phyloP scores from a whole-genome alignment of 352 stramenopile genomes.

The Pythium sukuiense region DNA sequence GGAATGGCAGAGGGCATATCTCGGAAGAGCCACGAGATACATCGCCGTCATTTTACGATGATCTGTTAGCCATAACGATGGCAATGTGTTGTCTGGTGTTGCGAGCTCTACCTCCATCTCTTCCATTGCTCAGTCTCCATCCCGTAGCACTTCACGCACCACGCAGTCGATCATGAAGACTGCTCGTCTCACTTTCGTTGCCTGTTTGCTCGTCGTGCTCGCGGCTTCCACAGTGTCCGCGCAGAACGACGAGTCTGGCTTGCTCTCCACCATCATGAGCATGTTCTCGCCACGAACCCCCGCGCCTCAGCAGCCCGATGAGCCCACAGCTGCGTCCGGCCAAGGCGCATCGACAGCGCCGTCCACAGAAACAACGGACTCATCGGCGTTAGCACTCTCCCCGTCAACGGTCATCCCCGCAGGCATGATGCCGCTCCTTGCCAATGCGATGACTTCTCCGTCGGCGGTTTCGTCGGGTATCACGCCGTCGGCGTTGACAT shows the following conservation, averaged over 20 bases:
- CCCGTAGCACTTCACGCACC: neutral
- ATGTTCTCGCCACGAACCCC: neutral
- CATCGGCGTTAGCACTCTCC: neutral
- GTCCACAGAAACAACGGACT: neutral
- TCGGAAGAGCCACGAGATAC: neutral
- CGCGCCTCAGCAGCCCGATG: neutral
- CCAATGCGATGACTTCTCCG: neutral
- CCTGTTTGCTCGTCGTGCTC: neutral
- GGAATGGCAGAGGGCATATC: neutral
- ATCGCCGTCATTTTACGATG: neutral
- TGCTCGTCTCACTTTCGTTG: neutral
- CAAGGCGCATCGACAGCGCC: neutral
- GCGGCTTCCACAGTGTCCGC: neutral
- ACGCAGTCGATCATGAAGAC: neutral
- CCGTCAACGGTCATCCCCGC: neutral
- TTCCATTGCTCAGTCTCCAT: neutral
- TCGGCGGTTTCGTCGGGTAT: neutral
- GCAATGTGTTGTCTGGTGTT: neutral
- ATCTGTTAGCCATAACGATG: neutral
- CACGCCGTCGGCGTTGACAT: neutral
- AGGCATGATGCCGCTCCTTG: neutral
- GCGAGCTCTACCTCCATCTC: neutral
- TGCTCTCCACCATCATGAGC: neutral
- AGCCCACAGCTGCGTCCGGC: neutral
- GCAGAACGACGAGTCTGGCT: neutral